phyloP scores from a whole-genome alignment of 345 rosid species.

The Salix dunnii region DNA sequence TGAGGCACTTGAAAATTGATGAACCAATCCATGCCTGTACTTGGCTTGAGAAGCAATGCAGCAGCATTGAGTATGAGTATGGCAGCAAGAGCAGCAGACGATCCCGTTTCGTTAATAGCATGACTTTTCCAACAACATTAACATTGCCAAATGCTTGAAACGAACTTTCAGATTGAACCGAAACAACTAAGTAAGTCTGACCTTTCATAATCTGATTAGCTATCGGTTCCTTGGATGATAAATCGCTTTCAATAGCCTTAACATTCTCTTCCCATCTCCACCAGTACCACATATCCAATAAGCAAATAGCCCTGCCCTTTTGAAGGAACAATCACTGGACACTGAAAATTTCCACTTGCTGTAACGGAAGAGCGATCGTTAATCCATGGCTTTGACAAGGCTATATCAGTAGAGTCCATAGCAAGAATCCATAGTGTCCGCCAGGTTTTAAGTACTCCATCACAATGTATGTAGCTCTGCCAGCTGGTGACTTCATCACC shows the following conservation, averaged over 20 bases:
- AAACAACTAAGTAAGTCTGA: conserved; percentile 11
- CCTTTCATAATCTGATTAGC: conserved; percentile 23
- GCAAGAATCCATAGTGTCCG: conserved; percentile 6
- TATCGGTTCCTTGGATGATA: conserved; percentile 43
- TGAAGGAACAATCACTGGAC: conserved; percentile 5
- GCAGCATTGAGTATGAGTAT: conserved; percentile 36
- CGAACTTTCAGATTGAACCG: conserved; percentile 18
- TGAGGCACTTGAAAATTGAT: conserved; percentile 29
- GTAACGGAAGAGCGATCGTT: background rate
- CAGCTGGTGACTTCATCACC: too few relatives aligned
- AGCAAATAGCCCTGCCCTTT: conserved; percentile 27
- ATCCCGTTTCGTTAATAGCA: conserved; percentile 28
- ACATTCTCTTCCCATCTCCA: conserved; percentile 35
- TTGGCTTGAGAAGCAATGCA: conserved; percentile 36
- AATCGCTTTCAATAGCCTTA: conserved; percentile 33
- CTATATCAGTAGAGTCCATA: too few relatives aligned
- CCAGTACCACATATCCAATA: conserved; percentile 34
- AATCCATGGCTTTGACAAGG: conserved; percentile 6
- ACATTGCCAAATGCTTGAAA: conserved; percentile 31
- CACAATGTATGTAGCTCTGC: too few relatives aligned
- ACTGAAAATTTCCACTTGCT: background rate
- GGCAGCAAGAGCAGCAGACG: conserved; percentile 39
- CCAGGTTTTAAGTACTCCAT: too few relatives aligned
- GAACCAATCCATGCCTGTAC: conserved; percentile 38
- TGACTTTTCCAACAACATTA: conserved; percentile 34